Base-by-base conservation (phyloP, 306 rosid genomes). In the Rosa multiflora region DNA sequence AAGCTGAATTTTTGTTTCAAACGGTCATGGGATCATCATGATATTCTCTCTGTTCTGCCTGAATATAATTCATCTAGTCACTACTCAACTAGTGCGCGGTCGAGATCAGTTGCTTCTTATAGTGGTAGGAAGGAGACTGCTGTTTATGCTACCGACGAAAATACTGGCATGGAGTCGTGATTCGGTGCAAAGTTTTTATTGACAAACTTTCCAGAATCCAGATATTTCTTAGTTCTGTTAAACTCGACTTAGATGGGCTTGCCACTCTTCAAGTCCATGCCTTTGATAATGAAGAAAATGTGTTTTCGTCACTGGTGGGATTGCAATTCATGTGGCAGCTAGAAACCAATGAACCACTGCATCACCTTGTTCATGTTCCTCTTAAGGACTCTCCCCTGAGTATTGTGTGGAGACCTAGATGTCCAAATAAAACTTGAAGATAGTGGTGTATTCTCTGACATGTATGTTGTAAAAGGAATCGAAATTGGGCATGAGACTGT, bases 11-110 rank as follows among this genome's bases (percentile, higher is more conserved):
- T 32, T 32, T 32, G 37, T 32, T 32, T 32, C 37, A 32, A 32
- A 32, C 2, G 99, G 99, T 88, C 97, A 47, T 94, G 99, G 97
- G 99, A 94, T 87, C 99, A 94, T 90, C 99, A 89, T 53, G 99
- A 94, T 75, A 67, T 94, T 85, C 88, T 92, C 29, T 86, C 89
- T 20, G 95, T 94, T 59, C 79, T 87, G 74, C 97, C 99, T 0
- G 97, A 92, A 86, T 91, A 91, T 73, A 94, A 92, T 83, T 83
- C 92, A 53, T 92, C 88, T 80, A 82, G 82, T 80, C 91, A 82
- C 76, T 94, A 97, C 84, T 94, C 99, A 13, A 94, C 97, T 0
- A 94, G 97, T 84, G 97, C 99, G 1, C 89, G 86, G 83, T 46
- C 92, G 88, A 87, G 76, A 67, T 94, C 99, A 4, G 79, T 92